Conservation (phyloP, 2,329 filamentous ascomycete genomes). For the Ophiostoma perfectum region DNA sequence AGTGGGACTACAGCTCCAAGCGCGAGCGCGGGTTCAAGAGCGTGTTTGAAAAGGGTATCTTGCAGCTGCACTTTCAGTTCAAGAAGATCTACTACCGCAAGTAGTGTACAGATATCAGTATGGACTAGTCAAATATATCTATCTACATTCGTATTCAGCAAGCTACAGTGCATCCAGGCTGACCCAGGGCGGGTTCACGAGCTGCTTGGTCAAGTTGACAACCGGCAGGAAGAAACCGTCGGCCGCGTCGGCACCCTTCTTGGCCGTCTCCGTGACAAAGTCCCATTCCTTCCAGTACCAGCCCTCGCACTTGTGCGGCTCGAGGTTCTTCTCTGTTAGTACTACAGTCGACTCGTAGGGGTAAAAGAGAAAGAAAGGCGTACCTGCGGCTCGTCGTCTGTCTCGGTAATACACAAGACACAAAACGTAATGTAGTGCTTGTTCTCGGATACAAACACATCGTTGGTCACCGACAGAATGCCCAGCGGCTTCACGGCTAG, state of each 20-base stretch:
- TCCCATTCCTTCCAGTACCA: constrained; percentile 48
- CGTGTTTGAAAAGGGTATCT: constrained; percentile 95
- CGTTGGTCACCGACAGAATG: constrained; percentile 60
- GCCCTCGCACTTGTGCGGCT: constrained; percentile 47
- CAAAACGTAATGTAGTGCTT: constrained; percentile 76
- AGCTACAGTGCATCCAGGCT: constrained; percentile 11
- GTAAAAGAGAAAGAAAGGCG: background rate
- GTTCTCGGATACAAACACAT: constrained; percentile 51
- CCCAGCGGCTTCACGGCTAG: constrained; percentile 48
- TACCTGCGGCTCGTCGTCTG: constrained; percentile 50
- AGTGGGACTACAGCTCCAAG: constrained; percentile 98
- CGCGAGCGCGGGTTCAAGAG: constrained; percentile 90
- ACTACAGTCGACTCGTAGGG: no score
- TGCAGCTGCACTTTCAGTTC: constrained; percentile 97
- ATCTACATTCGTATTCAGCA: background rate
- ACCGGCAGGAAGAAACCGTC: constrained; percentile 40
- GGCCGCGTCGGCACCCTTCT: constrained; percentile 30
- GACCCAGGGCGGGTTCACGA: constrained; percentile 24
- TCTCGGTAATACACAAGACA: constrained; percentile 48
- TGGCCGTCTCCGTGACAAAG: constrained; percentile 36
- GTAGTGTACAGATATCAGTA: background rate
- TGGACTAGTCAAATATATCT: background rate
- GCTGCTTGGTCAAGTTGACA: constrained; percentile 34
- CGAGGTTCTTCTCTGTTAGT: constrained; percentile 33
- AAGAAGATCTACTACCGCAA: constrained; percentile 66